Percentiles rank a stretch among this genome's conserved stretches.
Conservation (phyloP, 2,329 filamentous ascomycete genomes). For the Microcyclospora tardicrescens region DNA sequence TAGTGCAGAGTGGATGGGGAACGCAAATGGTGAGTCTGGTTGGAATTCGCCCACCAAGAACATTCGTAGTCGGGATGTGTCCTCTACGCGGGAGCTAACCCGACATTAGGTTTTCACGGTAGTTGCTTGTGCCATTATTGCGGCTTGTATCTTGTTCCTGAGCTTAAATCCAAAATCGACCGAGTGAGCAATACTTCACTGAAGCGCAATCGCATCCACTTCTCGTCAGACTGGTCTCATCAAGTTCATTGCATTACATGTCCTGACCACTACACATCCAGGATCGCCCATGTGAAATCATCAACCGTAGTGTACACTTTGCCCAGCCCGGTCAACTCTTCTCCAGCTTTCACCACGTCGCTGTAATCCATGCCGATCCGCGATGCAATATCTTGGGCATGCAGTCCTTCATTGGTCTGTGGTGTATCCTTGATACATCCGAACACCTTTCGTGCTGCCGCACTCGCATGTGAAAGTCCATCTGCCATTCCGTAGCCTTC, state of each 20-base stretch:
- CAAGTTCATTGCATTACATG: neutral
- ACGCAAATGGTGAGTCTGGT: constrained; percentile 56
- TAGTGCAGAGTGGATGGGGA: constrained; percentile 89
- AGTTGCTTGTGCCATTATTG: constrained; percentile 50
- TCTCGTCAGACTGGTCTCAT: too few relatives aligned
- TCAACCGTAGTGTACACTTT: constrained; percentile 84
- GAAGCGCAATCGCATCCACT: too few relatives aligned
- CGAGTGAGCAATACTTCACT: too few relatives aligned
- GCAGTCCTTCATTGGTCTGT: constrained; percentile 69
- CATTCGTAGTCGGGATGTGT: too few relatives aligned
- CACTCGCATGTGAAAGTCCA: constrained; percentile 28
- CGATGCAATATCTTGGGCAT: constrained; percentile 63
- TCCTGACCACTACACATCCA: constrained; percentile 46
- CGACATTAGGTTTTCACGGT: constrained; percentile 44
- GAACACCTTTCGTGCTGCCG: constrained; percentile 55
- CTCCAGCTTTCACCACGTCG: constrained; percentile 64
- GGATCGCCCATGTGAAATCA: constrained; percentile 79
- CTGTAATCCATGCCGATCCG: constrained; percentile 50
- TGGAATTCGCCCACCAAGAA: too few relatives aligned
- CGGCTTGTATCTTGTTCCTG: constrained; percentile 51
- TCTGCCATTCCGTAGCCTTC: constrained; percentile 21
- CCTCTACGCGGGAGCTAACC: too few relatives aligned
- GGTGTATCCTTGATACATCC: constrained; percentile 52
- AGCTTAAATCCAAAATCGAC: constrained; percentile 3
- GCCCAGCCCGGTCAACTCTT: constrained; percentile 63